Evolutionary conservation across 306 rosid genomes (phyloP), one percentile per base, ranked within the genome.

Genomic region (Carpinus fangiana): DNA sequence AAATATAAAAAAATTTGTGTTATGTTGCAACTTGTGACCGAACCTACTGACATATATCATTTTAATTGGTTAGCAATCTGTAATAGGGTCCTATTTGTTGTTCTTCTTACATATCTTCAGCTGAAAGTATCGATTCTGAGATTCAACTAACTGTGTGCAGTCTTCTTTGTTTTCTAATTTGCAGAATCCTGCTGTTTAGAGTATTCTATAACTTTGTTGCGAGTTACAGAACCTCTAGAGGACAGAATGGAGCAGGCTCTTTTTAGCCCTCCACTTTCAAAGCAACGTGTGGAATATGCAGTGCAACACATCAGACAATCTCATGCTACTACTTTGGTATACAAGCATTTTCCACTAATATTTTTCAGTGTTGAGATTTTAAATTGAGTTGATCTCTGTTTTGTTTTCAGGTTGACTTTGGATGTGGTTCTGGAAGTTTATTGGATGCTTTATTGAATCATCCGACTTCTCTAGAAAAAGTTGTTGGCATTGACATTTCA

Each of bases 371-470:
- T 77, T 70, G 79, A 48, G 46, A 8, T 56, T 70, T 60, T 38
- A 21, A 78, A 51, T 70, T 46, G 79, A 51, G 78, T 84, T 84
- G 70, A 87, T 83, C 47, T 77, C 88, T 62, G 51, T 76, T 66
- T 74, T 72, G 52, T 70, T 79, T 74, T 31, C 90, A 95, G 99
- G 88, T 93, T 86, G 99, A 95, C 86, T 95, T 95, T 78, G 99
- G 99, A 80, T 93, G 99, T 86, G 99, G 99, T 73, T 86, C 99
- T 76, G 99, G 99, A 83, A 93, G 99, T 82, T 90, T 95, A 85
- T 87, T 95, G 92, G 99, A 95, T 76, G 91, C 98, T 57, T 79
- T 95, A 75, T 78, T 93, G 80, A 93, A 91, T 68, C 91, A 93
- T 78, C 79, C 76, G 43, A 91, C 90, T 31, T 81, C 97, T 62